A percentile compares a stretch with the other conserved stretches of the same genome.
Evolutionary conservation across 495 filamentous ascomycete genomes (phyloP).

Genomic region (Penicillium robsamsonii): DNA sequence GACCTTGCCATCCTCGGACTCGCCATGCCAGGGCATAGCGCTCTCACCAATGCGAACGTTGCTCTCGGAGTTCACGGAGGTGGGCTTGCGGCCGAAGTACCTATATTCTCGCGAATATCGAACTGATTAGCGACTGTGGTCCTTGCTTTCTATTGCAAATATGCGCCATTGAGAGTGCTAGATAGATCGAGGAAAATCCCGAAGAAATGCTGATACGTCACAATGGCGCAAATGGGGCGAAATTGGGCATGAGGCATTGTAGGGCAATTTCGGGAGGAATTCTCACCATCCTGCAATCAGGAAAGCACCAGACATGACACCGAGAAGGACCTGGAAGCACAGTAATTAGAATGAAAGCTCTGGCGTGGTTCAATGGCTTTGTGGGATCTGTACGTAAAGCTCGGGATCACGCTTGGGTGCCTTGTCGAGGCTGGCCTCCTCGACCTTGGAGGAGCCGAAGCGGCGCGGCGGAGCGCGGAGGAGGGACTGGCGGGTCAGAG

Average conservation of each 20-base stretch:
- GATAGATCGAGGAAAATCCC: background rate
- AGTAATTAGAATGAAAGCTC: constrained; percentile 18
- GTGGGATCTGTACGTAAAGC: constrained; percentile 62
- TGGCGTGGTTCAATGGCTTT: constrained; percentile 16
- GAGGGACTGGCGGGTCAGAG: constrained; percentile 45
- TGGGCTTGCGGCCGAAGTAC: constrained; percentile 76
- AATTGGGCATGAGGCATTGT: constrained; percentile 23
- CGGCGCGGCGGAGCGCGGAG: constrained; percentile 44
- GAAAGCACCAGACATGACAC: constrained; percentile 87
- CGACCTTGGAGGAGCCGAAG: constrained; percentile 45
- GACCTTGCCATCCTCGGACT: constrained; percentile 49
- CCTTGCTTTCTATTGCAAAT: background rate
- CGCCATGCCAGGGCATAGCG: constrained; percentile 87
- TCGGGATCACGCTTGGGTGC: constrained; percentile 76
- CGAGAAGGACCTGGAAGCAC: constrained; percentile 70
- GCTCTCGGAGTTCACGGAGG: constrained; percentile 76
- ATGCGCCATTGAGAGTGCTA: background rate
- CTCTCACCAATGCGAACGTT: constrained; percentile 67
- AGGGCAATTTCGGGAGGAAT: constrained; percentile 27
- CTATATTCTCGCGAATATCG: constrained; percentile 23
- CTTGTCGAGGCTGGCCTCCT: constrained; percentile 55
- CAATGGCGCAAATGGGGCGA: constrained; percentile 14
- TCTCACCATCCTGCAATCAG: constrained; percentile 76
- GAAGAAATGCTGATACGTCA: constrained; percentile 9
- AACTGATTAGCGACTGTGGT: constrained; percentile 15